Conservation (phyloP, 1,284 basidiomycete genomes). For the Leccinum glutinopallens region DNA sequence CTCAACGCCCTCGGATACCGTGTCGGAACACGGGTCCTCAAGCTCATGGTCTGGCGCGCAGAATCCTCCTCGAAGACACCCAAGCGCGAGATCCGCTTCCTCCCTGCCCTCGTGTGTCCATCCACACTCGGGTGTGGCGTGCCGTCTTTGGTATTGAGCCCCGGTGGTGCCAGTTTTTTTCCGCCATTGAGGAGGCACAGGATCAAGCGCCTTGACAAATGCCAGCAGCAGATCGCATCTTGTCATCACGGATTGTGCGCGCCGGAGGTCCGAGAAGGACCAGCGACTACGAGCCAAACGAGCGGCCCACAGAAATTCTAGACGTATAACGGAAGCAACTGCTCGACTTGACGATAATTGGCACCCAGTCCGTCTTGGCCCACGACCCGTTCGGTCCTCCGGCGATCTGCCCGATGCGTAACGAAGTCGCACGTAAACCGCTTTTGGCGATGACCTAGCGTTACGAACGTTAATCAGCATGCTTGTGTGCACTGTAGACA, state of each 20-base stretch:
- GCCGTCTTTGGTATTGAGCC: slow-evolving; percentile 78
- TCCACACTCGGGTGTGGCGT: slow-evolving; percentile 93
- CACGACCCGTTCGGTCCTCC: slow-evolving; percentile 34
- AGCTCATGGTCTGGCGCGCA: slow-evolving; percentile 73
- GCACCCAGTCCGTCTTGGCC: slow-evolving; percentile 37
- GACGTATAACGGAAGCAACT: no score
- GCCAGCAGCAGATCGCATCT: no score
- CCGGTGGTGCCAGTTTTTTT: no score
- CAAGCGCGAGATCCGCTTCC: slow-evolving; percentile 85
- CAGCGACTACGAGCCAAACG: no score
- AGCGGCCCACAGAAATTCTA: no score
- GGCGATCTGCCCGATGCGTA: slow-evolving; percentile 38
- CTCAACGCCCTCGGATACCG: slow-evolving; percentile 90
- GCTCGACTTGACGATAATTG: slow-evolving; percentile 28
- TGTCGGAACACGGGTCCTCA: slow-evolving; percentile 81
- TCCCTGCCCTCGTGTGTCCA: slow-evolving; percentile 90
- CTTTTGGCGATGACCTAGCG: slow-evolving; percentile 28
- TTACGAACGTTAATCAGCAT: not conserved
- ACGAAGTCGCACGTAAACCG: slow-evolving; percentile 27
- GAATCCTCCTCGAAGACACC: slow-evolving; percentile 77
- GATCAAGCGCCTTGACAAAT: no score
- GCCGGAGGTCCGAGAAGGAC: no score
- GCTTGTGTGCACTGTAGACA: not conserved
- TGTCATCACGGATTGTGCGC: no score
- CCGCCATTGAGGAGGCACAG: no score